Percentiles rank a stretch among this genome's conserved stretches.
These are phyloP conservation scores for Pugionium cornutum DNA, from an alignment of 345 rosid genomes.

Conservation along the genomic window DNA sequence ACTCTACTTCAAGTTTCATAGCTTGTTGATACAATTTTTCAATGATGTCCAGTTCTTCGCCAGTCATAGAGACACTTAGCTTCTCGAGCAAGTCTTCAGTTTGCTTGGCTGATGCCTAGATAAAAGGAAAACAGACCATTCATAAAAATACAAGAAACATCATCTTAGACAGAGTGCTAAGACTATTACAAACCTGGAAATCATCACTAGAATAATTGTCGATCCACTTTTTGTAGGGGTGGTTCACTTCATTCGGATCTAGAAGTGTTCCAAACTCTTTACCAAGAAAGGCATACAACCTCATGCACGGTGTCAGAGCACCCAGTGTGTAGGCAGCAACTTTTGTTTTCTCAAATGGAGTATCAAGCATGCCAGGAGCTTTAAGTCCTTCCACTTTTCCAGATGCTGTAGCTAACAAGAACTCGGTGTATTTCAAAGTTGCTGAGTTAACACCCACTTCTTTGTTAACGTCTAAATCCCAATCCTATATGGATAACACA, in stretches of 20 bases:
- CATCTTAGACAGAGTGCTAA: constrained; percentile 22
- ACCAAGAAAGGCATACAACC: constrained; percentile 80
- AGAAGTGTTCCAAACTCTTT: constrained; percentile 63
- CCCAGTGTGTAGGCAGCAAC: constrained; percentile 96
- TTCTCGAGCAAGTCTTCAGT: constrained; percentile 94
- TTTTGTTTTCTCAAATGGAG: constrained; percentile 96
- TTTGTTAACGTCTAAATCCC: constrained; percentile 63
- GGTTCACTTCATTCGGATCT: constrained; percentile 49
- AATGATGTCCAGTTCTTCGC: constrained; percentile 89
- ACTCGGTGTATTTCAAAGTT: constrained; percentile 76
- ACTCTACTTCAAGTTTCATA: constrained; percentile 94
- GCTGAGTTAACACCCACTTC: constrained; percentile 62
- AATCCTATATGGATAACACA: constrained; percentile 59
- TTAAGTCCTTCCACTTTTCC: constrained; percentile 92
- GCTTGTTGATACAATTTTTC: constrained; percentile 96
- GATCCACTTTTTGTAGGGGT: constrained; percentile 90
- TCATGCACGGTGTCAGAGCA: constrained; percentile 98
- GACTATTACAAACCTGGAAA: constrained; percentile 61
- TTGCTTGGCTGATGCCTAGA: constrained; percentile 83
- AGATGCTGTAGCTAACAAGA: constrained; percentile 91
- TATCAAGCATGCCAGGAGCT: constrained; percentile 90
- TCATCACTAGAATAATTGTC: constrained; percentile 67
- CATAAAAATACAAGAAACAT: constrained; percentile 2
- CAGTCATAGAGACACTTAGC: constrained; percentile 87
- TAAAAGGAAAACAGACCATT: constrained; percentile 44